A percentile compares a stretch with the other conserved stretches of the same genome.
These are phyloP conservation scores for Lasiodiplodia hormozganensis DNA, from an alignment of 2,329 filamentous ascomycete genomes.

Conservation along the genomic window DNA sequence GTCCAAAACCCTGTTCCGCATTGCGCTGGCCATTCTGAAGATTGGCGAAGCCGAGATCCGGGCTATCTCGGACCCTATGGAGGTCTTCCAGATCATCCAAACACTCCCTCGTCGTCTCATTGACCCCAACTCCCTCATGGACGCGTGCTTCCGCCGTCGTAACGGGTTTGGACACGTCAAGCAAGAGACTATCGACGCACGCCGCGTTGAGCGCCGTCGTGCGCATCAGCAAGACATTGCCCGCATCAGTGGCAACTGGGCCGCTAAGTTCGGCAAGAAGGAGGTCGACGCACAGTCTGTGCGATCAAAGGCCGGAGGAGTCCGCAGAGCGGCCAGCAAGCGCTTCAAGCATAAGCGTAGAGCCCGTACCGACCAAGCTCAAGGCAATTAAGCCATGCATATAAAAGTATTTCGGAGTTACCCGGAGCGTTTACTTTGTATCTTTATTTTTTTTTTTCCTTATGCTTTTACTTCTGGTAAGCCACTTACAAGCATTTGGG, in stretches of 20 bases:
- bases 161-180: conserved; percentile 83
- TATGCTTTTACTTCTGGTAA: conserved; percentile 8
- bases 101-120: conserved; percentile 80
- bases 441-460: conserved; percentile 2
- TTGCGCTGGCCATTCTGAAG: conserved; percentile 91
- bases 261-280: conserved; percentile 16
- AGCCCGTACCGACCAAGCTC: conserved; percentile 24
- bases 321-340: conserved; percentile 23
- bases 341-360: conserved; percentile 25
- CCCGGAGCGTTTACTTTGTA: conserved; percentile 12
- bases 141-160: conserved; percentile 79
- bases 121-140: conserved; percentile 82
- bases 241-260: conserved; percentile 28
- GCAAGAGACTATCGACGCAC: conserved; percentile 80
- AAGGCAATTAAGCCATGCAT: conserved; percentile 16
- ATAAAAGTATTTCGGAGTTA: conserved; percentile 15
- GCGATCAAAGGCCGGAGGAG: conserved; percentile 11
- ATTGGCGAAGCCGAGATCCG: conserved; percentile 81
- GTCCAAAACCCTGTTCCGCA: conserved; percentile 89
- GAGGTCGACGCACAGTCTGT: conserved; percentile 11
- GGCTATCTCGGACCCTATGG: conserved; percentile 83
- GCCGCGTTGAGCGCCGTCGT: conserved; percentile 67
- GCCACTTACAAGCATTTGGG: conserved; percentile 23
- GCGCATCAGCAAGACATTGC: conserved; percentile 30
- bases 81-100: conserved; percentile 95